A percentile compares a stretch with the other conserved stretches of the same genome.
These are phyloP conservation scores for Platanthera guangdongensis DNA, from an alignment of 106 monocot genomes.

Conservation along the genomic window DNA sequence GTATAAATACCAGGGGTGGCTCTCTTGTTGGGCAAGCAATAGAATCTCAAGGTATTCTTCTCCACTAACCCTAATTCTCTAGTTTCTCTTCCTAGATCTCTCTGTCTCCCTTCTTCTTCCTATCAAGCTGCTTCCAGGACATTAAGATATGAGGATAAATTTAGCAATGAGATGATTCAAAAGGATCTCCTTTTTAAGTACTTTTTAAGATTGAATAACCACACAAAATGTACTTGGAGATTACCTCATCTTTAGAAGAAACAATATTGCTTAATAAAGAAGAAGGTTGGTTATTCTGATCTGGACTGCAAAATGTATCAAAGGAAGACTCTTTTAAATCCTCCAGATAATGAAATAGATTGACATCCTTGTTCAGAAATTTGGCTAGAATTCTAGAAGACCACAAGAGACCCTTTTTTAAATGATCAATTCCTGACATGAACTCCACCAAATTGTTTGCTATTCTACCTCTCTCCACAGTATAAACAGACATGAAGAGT, in stretches of 20 bases:
- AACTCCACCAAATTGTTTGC: conserved; percentile 36
- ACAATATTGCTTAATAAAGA: conserved; percentile 19
- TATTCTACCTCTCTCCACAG: conserved; percentile 44
- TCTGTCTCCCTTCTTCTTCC: no score
- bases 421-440: conserved; percentile 33
- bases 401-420: conserved; percentile 34
- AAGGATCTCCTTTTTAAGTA: no score
- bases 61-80: no score
- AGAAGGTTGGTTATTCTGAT: conserved; percentile 14
- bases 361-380: conserved; percentile 31
- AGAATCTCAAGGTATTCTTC: no score
- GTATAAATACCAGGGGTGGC: no score
- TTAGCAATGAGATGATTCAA: no score
- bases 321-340: conserved; percentile 28
- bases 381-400: conserved; percentile 33
- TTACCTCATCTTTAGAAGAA: conserved; percentile 43
- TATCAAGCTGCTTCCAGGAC: no score
- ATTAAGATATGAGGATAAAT: no score
- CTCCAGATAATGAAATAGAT: conserved; percentile 30
- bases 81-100: no score
- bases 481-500: conserved; percentile 25
- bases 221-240: conserved; percentile 5
- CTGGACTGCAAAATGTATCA: conserved; percentile 29
- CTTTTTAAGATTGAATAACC: neutral
- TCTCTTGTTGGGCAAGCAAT: no score